A percentile compares a stretch with the other conserved stretches of the same genome.
Evolutionary conservation across 1,139 yeast genomes (phyloP).

Genomic region (Suhomyces panamericanus): DNA sequence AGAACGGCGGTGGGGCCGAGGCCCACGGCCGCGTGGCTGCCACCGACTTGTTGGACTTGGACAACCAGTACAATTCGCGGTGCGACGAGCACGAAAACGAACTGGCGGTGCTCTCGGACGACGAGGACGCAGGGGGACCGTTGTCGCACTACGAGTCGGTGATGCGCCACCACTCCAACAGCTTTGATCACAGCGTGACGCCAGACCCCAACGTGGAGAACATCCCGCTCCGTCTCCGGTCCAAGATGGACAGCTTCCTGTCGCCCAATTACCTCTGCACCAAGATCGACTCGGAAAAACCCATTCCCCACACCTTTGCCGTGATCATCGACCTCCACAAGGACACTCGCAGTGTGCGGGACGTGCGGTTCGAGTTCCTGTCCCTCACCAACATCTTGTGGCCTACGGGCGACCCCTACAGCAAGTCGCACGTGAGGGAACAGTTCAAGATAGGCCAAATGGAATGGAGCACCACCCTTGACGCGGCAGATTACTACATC

Average conservation of each 20-base stretch:
- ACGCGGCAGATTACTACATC: constrained; percentile 51
- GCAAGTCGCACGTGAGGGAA: constrained; percentile 42
- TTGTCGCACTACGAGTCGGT: not conserved
- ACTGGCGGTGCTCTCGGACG: constrained; percentile 13
- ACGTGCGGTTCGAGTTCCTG: constrained; percentile 34
- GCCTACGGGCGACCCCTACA: constrained; percentile 58
- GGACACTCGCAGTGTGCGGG: constrained; percentile 30
- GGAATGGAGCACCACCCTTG: constrained; percentile 47
- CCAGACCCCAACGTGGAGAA: constrained; percentile 12
- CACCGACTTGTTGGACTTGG: constrained; percentile 12
- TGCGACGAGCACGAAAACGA: constrained; percentile 10
- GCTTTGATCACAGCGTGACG: constrained; percentile 8
- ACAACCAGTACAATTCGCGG: constrained; percentile 5
- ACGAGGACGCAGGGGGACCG: constrained; percentile 11
- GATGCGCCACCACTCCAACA: constrained; percentile 5
- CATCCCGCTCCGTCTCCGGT: constrained; percentile 14
- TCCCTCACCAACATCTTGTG: constrained; percentile 45
- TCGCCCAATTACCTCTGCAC: constrained; percentile 45
- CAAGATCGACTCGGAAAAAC: constrained; percentile 41
- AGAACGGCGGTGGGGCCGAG: constrained; percentile 35
- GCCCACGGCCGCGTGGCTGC: constrained; percentile 9
- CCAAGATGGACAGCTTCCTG: constrained; percentile 22
- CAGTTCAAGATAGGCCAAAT: constrained; percentile 49
- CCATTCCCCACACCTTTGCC: constrained; percentile 50
- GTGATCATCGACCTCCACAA: constrained; percentile 42